Base-by-base conservation (phyloP, 2,329 filamentous ascomycete species). In the Endoconidiophora laricicola region DNA sequence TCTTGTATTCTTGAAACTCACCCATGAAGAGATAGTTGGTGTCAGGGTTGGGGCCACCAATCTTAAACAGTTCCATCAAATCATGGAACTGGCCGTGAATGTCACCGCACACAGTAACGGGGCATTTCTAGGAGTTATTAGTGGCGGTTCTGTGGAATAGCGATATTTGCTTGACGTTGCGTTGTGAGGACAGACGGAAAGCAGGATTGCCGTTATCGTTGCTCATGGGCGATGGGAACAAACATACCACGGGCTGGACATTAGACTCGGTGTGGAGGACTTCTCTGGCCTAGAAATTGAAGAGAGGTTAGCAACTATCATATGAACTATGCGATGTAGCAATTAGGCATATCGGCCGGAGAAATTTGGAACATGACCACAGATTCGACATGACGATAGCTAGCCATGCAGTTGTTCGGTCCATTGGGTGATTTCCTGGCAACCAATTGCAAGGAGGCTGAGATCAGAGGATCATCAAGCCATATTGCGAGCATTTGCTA, bases 11-110 rank as follows among this genome's bases (percentile, higher is more conserved):
- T 22, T 18, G n/a, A 38, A 29, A n/a, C 79, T 62, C 69, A 91
- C 86, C 88, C 87, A 98, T 96, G 72, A 96, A 96, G 57, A 96
- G 81, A 69, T 96, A 96, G 72, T 96, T 96, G 63, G 91, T 96
- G 67, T 98, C 91, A 57, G 91, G 91, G 64, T 94, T 95, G 54
- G 88, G 87, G 49, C 91, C 91, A 59, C 91, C 91, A 66, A 98
- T 96, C 71, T 94, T 93, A 77, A 98, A 98, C 49, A 98, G 79
- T 70, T 98, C 91, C 87, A 98, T 96, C 66, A 98, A 70, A 63
- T 98, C 91, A 67, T 96, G 90, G 66, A 96, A 96, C 69, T 98
- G 91, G 58, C 91, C 91, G 68, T 98, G 91, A 64, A 98, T 98
- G 69, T 98, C 91, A 65, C 91, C 91, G 66, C 91, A 96, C 55